Conservation (phyloP, 2,329 filamentous ascomycete species). For the Xylariaceae sp. region DNA sequence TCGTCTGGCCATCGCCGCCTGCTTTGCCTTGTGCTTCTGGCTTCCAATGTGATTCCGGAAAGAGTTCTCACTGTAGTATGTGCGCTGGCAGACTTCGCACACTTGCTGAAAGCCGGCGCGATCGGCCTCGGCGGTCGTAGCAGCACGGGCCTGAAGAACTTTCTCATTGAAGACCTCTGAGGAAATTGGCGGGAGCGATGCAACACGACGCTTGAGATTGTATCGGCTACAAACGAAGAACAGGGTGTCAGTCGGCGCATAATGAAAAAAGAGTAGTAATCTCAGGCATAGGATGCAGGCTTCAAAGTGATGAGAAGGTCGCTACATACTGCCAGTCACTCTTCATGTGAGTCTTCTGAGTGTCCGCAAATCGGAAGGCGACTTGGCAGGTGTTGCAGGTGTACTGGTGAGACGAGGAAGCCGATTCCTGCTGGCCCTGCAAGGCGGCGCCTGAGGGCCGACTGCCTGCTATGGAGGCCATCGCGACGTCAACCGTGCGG, state of each 20-base stretch:
- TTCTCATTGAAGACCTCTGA: conserved; percentile 95
- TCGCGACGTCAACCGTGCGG: conserved; percentile 27
- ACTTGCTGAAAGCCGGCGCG: conserved; percentile 82
- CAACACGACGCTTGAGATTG: conserved; percentile 91
- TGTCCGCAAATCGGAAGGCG: conserved; percentile 87
- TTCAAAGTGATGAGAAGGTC: neutral
- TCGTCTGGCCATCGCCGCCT: conserved; percentile 44
- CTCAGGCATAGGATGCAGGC: neutral
- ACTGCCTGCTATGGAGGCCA: conserved; percentile 46
- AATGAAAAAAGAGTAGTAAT: neutral
- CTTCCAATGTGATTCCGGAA: conserved; percentile 89
- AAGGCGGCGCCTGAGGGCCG: conserved; percentile 30
- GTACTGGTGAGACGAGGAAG: conserved; percentile 68
- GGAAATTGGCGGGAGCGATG: conserved; percentile 81
- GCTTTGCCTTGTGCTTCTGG: conserved; percentile 76
- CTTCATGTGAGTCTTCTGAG: conserved; percentile 94
- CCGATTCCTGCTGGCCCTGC: conserved; percentile 24
- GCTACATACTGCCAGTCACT: conserved; percentile 91
- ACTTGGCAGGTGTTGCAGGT: conserved; percentile 98
- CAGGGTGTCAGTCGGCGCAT: conserved; percentile 11
- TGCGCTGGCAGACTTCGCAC: conserved; percentile 80
- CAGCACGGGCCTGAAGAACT: conserved; percentile 83
- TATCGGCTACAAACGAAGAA: conserved; percentile 60
- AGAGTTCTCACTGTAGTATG: conserved; percentile 94
- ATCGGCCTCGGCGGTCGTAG: conserved; percentile 75